These are phyloP conservation scores for Selaginella tamariscina DNA, from an alignment of 75 land plant species.

Conservation along the genomic window DNA sequence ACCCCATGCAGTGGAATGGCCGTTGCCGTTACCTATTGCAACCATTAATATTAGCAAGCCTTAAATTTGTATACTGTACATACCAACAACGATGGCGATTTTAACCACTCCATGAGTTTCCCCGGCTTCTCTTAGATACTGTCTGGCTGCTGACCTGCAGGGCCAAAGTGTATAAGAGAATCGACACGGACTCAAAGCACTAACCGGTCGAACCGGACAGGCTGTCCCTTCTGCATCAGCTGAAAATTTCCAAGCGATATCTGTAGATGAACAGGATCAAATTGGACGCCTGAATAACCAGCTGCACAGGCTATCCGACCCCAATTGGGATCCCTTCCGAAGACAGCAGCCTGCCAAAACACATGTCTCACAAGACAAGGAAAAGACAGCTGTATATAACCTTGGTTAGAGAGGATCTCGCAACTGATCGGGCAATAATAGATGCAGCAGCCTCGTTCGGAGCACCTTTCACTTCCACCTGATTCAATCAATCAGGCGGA, in stretches of 20 bases:
- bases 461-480: slow-evolving; percentile 83
- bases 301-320: slow-evolving; percentile 97
- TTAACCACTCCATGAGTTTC: slow-evolving; percentile 66
- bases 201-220: slow-evolving; percentile 76
- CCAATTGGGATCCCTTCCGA: slow-evolving; percentile 99
- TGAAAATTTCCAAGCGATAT: slow-evolving; percentile 61
- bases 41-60: not conserved
- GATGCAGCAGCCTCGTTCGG: slow-evolving; percentile 59
- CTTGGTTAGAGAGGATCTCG: slow-evolving; percentile 82
- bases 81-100: slow-evolving; percentile 68
- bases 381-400: slow-evolving; percentile 18
- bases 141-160: slow-evolving; percentile 63
- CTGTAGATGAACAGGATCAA: slow-evolving; percentile 50
- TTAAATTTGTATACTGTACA: too few relatives aligned
- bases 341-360: slow-evolving; percentile 71
- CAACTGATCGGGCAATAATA: slow-evolving; percentile 79
- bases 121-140: slow-evolving; percentile 59
- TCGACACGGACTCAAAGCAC: not conserved
- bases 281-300: slow-evolving; percentile 81
- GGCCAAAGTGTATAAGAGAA: not conserved
- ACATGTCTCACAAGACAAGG: not conserved
- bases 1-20: slow-evolving; percentile 88
- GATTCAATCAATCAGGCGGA: slow-evolving; percentile 12
- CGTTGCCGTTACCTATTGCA: slow-evolving; percentile 51
- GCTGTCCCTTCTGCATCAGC: slow-evolving; percentile 86